phyloP scores from a whole-genome alignment of 768 basidiomycete genomes.

The Boletus sensibilis region DNA sequence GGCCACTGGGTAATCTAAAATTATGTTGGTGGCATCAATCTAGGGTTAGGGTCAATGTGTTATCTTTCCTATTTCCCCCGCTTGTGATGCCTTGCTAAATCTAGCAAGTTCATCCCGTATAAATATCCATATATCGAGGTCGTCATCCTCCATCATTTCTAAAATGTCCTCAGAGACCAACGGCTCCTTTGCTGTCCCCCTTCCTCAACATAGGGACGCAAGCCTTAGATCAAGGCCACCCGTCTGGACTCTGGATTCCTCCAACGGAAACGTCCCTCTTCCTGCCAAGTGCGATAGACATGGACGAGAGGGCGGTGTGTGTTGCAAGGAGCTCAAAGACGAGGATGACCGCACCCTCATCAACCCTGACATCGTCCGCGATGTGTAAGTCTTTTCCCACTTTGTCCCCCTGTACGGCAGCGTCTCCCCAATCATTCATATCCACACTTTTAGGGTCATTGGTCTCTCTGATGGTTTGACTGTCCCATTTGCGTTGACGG shows the following conservation, averaged over 20 bases:
- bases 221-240: slow-evolving; percentile 40
- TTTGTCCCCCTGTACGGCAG: background rate
- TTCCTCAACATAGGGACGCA: slow-evolving; percentile 18
- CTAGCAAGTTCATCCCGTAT: background rate
- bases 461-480: slow-evolving; percentile 91
- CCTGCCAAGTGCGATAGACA: slow-evolving; percentile 58
- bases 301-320: slow-evolving; percentile 59
- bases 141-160: background rate
- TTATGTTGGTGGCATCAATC: background rate
- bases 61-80: background rate
- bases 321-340: slow-evolving; percentile 85
- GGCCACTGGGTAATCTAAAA: background rate
- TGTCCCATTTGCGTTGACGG: slow-evolving; percentile 88
- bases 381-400: slow-evolving; percentile 56
- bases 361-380: slow-evolving; percentile 84
- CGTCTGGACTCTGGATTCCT: slow-evolving; percentile 62
- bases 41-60: slow-evolving; percentile 13
- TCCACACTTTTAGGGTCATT: slow-evolving; percentile 56
- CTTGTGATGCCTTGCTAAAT: background rate
- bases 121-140: slow-evolving; percentile 1
- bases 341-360: slow-evolving; percentile 79
- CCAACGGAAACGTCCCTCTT: slow-evolving; percentile 45
- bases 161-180: slow-evolving; percentile 22
- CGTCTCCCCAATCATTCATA: slow-evolving; percentile 1
- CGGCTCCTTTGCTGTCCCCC: slow-evolving; percentile 17